Evolutionary conservation across 176 grass and related monocot genomes (phyloP).

Genomic region (Dactylis glomerata): DNA sequence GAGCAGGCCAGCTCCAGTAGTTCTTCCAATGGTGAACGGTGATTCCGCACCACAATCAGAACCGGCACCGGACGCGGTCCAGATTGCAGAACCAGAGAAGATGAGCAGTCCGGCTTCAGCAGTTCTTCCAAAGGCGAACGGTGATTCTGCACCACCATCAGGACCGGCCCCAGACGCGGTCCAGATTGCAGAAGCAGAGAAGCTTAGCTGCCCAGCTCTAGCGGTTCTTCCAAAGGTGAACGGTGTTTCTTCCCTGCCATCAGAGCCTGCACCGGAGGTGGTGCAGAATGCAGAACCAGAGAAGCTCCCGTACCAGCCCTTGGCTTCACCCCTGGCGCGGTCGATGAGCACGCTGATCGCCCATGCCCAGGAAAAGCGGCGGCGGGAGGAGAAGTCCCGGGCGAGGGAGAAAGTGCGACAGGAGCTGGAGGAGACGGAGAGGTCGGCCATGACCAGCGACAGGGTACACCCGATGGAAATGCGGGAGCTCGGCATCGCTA

Average conservation of each 20-base stretch:
- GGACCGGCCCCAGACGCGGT: neutral
- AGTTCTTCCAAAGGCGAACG: neutral
- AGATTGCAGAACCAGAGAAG: neutral
- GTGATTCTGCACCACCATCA: neutral
- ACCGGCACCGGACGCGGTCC: neutral
- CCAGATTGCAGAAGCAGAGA: neutral
- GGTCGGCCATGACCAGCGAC: neutral
- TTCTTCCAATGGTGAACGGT: neutral
- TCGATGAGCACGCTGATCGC: slow-evolving; percentile 11
- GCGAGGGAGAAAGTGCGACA: slow-evolving; percentile 11
- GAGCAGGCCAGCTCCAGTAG: neutral
- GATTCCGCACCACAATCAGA: neutral
- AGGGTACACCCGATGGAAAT: slow-evolving; percentile 28
- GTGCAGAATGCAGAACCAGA: neutral
- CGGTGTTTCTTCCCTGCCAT: neutral
- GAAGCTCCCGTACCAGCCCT: neutral
- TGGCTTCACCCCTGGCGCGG: neutral
- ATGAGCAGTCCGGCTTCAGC: neutral
- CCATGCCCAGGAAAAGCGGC: neutral
- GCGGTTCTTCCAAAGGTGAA: neutral
- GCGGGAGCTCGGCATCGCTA: slow-evolving; percentile 25
- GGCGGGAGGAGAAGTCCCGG: neutral
- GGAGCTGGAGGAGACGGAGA: slow-evolving; percentile 3
- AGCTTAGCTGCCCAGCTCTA: neutral
- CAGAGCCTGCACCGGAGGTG: neutral